Evolutionary conservation across 257 asterid genomes (phyloP).

Genomic region (Fraxinus excelsior): DNA sequence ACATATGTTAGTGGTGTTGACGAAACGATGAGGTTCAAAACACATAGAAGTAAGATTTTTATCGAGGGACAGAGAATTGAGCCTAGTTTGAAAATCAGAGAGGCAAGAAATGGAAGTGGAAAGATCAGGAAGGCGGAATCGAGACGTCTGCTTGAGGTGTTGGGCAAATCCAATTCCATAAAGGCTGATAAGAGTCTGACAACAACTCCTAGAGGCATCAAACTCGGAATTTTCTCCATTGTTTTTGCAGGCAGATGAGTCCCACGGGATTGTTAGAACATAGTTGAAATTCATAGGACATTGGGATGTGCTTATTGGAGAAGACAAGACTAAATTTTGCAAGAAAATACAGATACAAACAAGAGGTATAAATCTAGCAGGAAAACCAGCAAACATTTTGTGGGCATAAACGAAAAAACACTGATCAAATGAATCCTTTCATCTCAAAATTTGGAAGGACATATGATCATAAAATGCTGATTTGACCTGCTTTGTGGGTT

Average conservation of each 20-base stretch:
- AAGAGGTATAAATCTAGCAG: background rate
- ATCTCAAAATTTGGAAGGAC: background rate
- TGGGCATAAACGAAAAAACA: slow-evolving; percentile 3
- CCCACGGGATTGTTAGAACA: slow-evolving; percentile 59
- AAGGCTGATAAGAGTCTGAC: slow-evolving; percentile 65
- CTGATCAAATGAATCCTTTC: background rate
- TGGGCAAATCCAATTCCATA: slow-evolving; percentile 55
- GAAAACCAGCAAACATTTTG: slow-evolving; percentile 25
- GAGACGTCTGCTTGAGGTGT: slow-evolving; percentile 45
- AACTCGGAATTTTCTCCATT: background rate
- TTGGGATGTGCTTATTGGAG: slow-evolving; percentile 5
- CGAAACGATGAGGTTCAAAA: slow-evolving; percentile 42
- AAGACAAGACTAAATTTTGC: slow-evolving; percentile 25
- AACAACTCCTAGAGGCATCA: slow-evolving; percentile 34
- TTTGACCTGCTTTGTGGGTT: background rate
- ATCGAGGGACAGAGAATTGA: slow-evolving; percentile 39
- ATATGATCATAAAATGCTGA: background rate
- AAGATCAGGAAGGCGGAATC: slow-evolving; percentile 48
- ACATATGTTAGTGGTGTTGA: slow-evolving; percentile 50
- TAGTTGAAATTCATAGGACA: slow-evolving; percentile 54
- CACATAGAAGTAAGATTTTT: slow-evolving; percentile 40
- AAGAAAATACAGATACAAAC: slow-evolving; percentile 19
- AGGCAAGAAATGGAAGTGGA: slow-evolving; percentile 54
- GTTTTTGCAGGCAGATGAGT: slow-evolving; percentile 49
- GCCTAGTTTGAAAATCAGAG: slow-evolving; percentile 46